A percentile compares a stretch with the other conserved stretches of the same genome.
Conservation (phyloP, 176 grass and related monocot species). For the Oryza longistaminata region DNA sequence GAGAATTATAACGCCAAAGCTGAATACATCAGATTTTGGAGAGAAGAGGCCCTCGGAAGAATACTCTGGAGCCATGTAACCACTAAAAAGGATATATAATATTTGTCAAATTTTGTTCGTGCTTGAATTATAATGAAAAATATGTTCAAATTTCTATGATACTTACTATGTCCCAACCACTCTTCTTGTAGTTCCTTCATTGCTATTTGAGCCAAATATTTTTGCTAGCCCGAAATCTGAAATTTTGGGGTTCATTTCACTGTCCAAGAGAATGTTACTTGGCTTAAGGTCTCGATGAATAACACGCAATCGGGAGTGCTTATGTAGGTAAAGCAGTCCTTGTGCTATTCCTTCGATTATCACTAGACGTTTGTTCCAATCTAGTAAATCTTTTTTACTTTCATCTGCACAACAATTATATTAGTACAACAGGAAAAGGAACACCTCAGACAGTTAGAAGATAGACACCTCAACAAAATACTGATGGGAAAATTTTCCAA, state of each 20-base stretch:
- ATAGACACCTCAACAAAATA: neutral
- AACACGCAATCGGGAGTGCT: slow-evolving; percentile 45
- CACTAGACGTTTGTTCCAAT: slow-evolving; percentile 33
- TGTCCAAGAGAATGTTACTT: slow-evolving; percentile 52
- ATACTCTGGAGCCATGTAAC: slow-evolving; percentile 3
- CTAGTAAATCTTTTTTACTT: slow-evolving; percentile 29
- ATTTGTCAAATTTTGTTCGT: neutral
- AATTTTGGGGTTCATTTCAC: slow-evolving; percentile 41
- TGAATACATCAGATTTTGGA: slow-evolving; percentile 19
- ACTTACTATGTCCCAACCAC: slow-evolving; percentile 33
- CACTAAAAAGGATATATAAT: slow-evolving; percentile 10
- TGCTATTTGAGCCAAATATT: slow-evolving; percentile 49
- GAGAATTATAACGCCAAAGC: slow-evolving; percentile 29
- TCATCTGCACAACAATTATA: slow-evolving; percentile 32
- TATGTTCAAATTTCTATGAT: no score
- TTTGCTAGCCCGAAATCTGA: slow-evolving; percentile 52
- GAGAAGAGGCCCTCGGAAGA: slow-evolving; percentile 18
- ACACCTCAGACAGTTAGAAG: neutral
- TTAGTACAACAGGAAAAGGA: neutral
- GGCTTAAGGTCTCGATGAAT: slow-evolving; percentile 61
- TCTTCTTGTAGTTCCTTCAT: slow-evolving; percentile 38
- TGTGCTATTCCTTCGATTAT: slow-evolving; percentile 47
- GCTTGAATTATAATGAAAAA: no score
- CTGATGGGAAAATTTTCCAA: neutral
- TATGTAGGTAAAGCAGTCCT: slow-evolving; percentile 56